Evolutionary conservation across 208 protist genomes (phyloP).

Genomic region (Blastocrithidia nonstop): DNA sequence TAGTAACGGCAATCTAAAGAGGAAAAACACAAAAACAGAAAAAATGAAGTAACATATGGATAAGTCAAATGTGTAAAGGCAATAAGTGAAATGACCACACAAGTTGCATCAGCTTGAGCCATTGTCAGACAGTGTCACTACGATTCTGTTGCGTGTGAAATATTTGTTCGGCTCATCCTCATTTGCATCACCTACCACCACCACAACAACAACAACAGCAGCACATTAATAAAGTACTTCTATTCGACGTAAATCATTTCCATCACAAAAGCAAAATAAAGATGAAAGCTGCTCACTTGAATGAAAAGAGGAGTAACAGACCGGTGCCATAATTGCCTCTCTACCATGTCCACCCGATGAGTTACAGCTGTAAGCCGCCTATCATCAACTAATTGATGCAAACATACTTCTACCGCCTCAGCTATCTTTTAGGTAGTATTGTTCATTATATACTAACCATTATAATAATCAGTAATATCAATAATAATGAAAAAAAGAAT

Average conservation of each 20-base stretch:
- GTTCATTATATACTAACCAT: no score
- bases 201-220: not conserved
- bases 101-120: not conserved
- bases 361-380: conserved; percentile 9
- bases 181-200: no score
- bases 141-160: conserved; percentile 41
- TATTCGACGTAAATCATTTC: no score
- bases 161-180: conserved; percentile 36
- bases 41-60: not conserved
- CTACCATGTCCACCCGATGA: conserved; percentile 18
- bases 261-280: no score
- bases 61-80: not conserved
- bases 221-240: not conserved
- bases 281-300: no score
- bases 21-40: not conserved
- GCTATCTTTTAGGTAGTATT: no score
- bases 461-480: no score
- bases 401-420: conserved; percentile 15
- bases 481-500: no score
- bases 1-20: not conserved
- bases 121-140: conserved; percentile 14
- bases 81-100: not conserved
- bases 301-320: no score
- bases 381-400: conserved; percentile 33
- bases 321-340: conserved; percentile 12